Conservation (phyloP, 2,329 filamentous ascomycete species). For the Colletotrichum sp. region DNA sequence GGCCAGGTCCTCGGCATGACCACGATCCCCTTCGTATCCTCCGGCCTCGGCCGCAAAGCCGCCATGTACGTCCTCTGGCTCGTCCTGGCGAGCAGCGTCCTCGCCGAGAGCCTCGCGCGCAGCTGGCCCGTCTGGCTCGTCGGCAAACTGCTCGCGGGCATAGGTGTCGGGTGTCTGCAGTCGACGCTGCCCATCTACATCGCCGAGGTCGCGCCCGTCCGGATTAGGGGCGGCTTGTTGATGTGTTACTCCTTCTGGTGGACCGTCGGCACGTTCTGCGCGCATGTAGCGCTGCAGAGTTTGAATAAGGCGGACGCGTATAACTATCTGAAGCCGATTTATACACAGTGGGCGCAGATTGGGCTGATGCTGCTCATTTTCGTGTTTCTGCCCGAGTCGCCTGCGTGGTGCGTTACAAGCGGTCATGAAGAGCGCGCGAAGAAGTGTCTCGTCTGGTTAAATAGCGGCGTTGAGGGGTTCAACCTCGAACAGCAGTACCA, state of each 20-base stretch:
- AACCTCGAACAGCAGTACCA: conserved; percentile 30
- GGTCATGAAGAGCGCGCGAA: conserved; percentile 22
- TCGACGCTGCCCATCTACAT: conserved; percentile 45
- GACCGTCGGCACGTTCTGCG: conserved; percentile 44
- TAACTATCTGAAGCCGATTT: conserved; percentile 42
- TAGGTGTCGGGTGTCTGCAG: conserved; percentile 46
- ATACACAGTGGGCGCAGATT: conserved; percentile 49
- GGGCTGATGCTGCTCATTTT: conserved; percentile 43
- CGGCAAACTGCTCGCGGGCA: conserved; percentile 35
- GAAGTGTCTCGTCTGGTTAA: conserved; percentile 19
- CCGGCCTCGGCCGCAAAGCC: conserved; percentile 32
- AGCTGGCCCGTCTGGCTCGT: conserved; percentile 44
- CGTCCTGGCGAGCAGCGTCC: conserved; percentile 35
- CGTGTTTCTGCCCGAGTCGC: conserved; percentile 40
- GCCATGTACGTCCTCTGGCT: conserved; percentile 34
- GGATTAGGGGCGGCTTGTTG: conserved; percentile 41
- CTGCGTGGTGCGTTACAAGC: conserved; percentile 37
- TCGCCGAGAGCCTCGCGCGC: conserved; percentile 39
- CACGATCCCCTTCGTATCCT: conserved; percentile 27
- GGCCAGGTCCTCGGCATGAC: conserved; percentile 44
- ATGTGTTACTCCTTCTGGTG: conserved; percentile 50
- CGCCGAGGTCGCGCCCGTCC: conserved; percentile 43
- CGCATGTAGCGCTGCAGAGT: conserved; percentile 41
- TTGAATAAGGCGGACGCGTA: conserved; percentile 33
- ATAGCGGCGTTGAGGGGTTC: conserved; percentile 27